A percentile compares a stretch with the other conserved stretches of the same genome.
Conservation (phyloP, 768 basidiomycete species). For the Rhodosporidiobolus odoratus region DNA sequence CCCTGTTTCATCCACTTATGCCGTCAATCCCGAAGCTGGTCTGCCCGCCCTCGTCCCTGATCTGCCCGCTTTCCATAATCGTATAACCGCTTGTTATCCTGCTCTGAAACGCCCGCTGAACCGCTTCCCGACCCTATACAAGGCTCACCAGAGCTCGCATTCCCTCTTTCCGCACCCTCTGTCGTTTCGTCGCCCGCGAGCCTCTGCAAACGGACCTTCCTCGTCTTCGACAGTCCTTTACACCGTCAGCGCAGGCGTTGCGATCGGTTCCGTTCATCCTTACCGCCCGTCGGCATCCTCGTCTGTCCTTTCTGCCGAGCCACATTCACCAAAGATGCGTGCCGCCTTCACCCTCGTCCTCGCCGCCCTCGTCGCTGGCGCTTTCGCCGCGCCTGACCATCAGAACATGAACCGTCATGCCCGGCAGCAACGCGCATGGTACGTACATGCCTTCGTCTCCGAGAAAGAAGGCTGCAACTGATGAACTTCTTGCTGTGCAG, state of each 20-base stretch:
- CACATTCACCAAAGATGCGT: conserved; percentile 6
- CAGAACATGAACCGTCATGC: neutral
- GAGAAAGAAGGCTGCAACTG: neutral
- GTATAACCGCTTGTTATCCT: neutral
- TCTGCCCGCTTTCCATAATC: too few relatives aligned
- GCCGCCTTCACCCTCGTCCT: conserved; percentile 8
- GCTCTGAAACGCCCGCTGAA: neutral
- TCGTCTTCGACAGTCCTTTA: neutral
- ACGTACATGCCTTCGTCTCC: neutral
- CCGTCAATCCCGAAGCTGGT: too few relatives aligned
- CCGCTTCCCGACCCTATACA: neutral
- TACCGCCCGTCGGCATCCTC: neutral
- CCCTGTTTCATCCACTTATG: too few relatives aligned
- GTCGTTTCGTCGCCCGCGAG: neutral
- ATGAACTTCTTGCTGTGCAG: neutral
- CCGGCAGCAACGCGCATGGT: conserved; percentile 27
- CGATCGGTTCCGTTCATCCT: too few relatives aligned
- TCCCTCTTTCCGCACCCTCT: neutral
- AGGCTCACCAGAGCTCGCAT: neutral
- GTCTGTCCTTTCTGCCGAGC: neutral
- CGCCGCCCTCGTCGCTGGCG: conserved; percentile 7
- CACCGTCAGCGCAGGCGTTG: conserved; percentile 6
- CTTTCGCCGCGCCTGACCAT: conserved; percentile 6
- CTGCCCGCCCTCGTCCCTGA: too few relatives aligned
- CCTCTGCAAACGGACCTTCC: neutral